Base-by-base conservation (phyloP, 73 alveolate genomes). In the Paramecium pentaurelia region DNA sequence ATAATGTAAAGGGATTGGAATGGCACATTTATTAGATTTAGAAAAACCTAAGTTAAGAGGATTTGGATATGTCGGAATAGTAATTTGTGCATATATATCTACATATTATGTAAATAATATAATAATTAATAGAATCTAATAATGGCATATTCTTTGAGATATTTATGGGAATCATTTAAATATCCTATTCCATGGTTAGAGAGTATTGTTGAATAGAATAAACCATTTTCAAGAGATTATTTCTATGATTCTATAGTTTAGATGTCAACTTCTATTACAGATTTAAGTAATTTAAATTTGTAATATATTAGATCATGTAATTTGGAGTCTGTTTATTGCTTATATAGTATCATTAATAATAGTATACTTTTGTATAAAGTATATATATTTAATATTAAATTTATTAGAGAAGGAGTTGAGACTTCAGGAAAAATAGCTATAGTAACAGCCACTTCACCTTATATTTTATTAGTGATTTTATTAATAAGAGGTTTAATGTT, bases 161-260 rank as follows among this genome's bases (percentile, higher is more conserved):
- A 71, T 88, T 73, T 94, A 8, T 92, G 87, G 64, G 49, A 92
- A 25, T 92, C 95, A 28, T 94, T 94, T 30, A 49, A 86, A 25
- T 36, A 25, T n/a, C 95, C 95, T 6, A 85, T 94, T 3, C 97
- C 97, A 34, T 94, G 97, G 97, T 58, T 83, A 7, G 77, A 37
- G 37, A 73, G 68, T 22, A 71, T 54, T 11, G 9, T 64, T 20
- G 84, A 11, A 32, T 12, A 64, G 28, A 34, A 64, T 27, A 59
- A 45, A n/a, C 68, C 87, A 58, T 64, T 64, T 37, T 18, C 84
- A 64, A 77, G 58, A 51, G 86, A 18, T 32, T 60, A 28, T 16
- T 87, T 49, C n/a, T 84, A 49, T 30, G 58, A 40, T 25, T 32
- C 70, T 16, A 42, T 87, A 36, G 54, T 87, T 6, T 40, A 87